These are phyloP conservation scores for Haplographium delicatum DNA, from an alignment of 495 filamentous ascomycete species.

Conservation along the genomic window DNA sequence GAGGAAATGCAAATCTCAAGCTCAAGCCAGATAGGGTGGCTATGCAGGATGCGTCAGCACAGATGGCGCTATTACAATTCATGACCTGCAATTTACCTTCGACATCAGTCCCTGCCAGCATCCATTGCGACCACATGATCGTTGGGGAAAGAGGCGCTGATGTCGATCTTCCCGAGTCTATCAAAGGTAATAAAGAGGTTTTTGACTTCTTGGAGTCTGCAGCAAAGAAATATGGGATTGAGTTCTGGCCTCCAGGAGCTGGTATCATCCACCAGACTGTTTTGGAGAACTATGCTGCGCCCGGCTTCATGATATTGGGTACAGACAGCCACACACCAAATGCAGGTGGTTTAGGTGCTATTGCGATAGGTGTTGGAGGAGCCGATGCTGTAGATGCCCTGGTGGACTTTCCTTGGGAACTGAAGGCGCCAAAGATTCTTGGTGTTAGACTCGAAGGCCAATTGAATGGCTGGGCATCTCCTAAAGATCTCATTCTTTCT, in stretches of 20 bases:
- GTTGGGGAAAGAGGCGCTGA: conserved; percentile 88
- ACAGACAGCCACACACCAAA: conserved; percentile 98
- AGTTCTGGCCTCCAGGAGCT: conserved; percentile 98
- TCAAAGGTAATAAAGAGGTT: conserved; percentile 91
- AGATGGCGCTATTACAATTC: conserved; percentile 98
- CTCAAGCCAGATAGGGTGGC: conserved; percentile 96
- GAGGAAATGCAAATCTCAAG: conserved; percentile 89
- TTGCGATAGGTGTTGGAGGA: conserved; percentile 96
- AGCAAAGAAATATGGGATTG: conserved; percentile 92
- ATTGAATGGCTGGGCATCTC: conserved; percentile 84
- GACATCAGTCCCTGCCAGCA: conserved; percentile 94
- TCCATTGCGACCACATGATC: conserved; percentile 99
- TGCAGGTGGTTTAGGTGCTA: conserved; percentile 84
- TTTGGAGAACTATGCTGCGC: conserved; percentile 95
- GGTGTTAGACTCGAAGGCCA: conserved; percentile 82
- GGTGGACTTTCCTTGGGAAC: conserved; percentile 93
- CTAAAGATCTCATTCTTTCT: conserved; percentile 91
- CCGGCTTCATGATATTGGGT: conserved; percentile 98
- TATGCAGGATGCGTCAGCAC: conserved; percentile 98
- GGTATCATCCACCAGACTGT: conserved; percentile 99
- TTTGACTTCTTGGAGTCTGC: conserved; percentile 96
- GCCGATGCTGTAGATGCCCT: conserved; percentile 97
- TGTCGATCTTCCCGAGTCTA: conserved; percentile 78
- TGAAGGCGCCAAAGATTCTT: conserved; percentile 86
- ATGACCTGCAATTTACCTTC: conserved; percentile 91